These are phyloP conservation scores for Pythium plurisporium DNA, from an alignment of 352 stramenopile species.

Conservation along the genomic window DNA sequence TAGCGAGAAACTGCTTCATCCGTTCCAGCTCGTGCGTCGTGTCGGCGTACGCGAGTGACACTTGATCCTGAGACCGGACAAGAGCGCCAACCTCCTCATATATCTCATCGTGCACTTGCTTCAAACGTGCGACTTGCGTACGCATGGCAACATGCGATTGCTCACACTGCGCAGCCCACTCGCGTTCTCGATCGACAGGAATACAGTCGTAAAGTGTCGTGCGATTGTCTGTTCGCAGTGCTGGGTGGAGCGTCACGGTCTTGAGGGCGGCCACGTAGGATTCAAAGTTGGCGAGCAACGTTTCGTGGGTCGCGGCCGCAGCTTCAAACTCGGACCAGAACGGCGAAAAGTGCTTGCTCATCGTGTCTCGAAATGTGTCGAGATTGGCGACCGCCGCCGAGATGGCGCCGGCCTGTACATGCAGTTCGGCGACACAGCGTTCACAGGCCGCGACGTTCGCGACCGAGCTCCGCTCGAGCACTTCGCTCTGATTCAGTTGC, in stretches of 20 bases:
- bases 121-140: conserved; percentile 56
- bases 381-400: conserved; percentile 70
- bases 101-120: conserved; percentile 64
- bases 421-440: conserved; percentile 43
- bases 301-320: conserved; percentile 49
- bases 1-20: conserved; percentile 44
- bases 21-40: conserved; percentile 40
- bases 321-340: conserved; percentile 79
- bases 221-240: conserved; percentile 45
- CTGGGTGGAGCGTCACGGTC: conserved; percentile 59
- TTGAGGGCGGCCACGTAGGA: conserved; percentile 49
- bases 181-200: conserved; percentile 70
- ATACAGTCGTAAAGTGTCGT: conserved; percentile 81
- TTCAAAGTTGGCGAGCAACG: conserved; percentile 68
- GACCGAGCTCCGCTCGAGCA: conserved; percentile 43
- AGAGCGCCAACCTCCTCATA: conserved; percentile 56
- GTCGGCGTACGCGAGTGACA: conserved; percentile 36
- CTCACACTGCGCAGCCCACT: conserved; percentile 74
- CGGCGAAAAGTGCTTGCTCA: conserved; percentile 76
- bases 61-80: conserved; percentile 37
- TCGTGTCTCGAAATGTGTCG: conserved; percentile 63
- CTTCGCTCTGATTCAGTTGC: conserved; percentile 63
- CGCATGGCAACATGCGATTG: conserved; percentile 70
- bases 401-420: conserved; percentile 69
- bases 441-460: conserved; percentile 61